These are phyloP conservation scores for Backusella tarrabulga DNA, from an alignment of 192 early-diverging fungal genomes.

Conservation along the genomic window DNA sequence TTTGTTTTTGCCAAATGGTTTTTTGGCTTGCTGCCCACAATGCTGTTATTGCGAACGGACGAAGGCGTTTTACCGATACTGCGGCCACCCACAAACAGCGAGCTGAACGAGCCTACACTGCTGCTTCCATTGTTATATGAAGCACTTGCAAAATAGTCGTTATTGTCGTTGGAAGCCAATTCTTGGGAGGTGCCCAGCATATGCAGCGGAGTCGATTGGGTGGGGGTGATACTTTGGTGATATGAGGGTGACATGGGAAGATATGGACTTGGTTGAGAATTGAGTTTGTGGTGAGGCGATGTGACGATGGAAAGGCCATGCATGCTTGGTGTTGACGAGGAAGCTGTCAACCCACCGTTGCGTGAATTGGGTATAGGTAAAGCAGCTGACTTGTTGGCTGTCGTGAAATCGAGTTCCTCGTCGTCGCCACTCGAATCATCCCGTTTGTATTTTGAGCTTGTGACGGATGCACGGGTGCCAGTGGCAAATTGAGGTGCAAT, in stretches of 20 bases:
- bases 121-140: constrained; percentile 13
- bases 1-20: constrained; percentile 71
- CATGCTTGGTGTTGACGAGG: background rate
- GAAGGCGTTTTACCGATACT: background rate
- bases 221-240: constrained; percentile 8
- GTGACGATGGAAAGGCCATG: background rate
- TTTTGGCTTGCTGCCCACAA: constrained; percentile 42
- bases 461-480: constrained; percentile 44
- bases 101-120: constrained; percentile 22
- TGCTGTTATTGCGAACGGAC: background rate
- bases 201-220: background rate
- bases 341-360: background rate
- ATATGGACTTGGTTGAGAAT: background rate
- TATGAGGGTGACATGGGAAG: background rate
- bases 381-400: constrained; percentile 10
- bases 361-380: constrained; percentile 16
- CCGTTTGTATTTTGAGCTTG: constrained; percentile 40
- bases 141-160: background rate
- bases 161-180: background rate
- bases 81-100: constrained; percentile 5
- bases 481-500: constrained; percentile 44
- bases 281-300: background rate
- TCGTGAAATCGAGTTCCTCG: background rate
- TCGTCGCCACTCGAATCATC: background rate
- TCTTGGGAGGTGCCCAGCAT: background rate